Evolutionary conservation across 306 rosid species (phyloP), one percentile per base, ranked within the genome.

Genomic region (Albizia julibrissin): DNA sequence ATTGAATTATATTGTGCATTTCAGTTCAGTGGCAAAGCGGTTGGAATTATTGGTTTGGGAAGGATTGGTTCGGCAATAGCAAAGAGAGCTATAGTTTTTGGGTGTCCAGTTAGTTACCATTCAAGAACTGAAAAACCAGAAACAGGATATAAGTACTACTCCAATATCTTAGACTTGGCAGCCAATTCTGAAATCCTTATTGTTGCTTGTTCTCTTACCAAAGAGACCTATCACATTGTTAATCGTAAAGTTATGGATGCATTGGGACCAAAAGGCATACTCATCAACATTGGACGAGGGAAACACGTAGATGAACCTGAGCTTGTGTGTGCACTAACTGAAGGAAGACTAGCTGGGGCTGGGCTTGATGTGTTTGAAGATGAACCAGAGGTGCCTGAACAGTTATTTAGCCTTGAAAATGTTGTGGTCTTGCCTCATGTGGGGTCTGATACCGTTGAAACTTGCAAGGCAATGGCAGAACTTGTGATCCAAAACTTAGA

Each of bases 1-100:
- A 61, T 39, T 74, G 49, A 12, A 37, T 83, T 75, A 7, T 47
- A 34, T 81, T 18, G 69, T 72, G n/a, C 76, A 49, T 81, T 87
- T 75, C 92, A 93, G 97, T 90, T 91, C 79, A 88, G 88, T 58
- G 90, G 92, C 5, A 91, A 86, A 85, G 66, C 89, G 3, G 84
- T 93, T 50, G 98, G 96, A 77, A 90, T 93, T 76, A 67, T 91
- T 79, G 94, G 98, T 18, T 66, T 93, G 82, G 98, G 98, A 47
- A 90, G 96, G 76, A 93, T 90, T 54, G 98, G 98, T 31, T 82
- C 87, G 11, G 92, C 93, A 70, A 88, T 91, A 58, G 97, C 94
- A 39, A 89, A 85, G 79, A 89, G 96, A 84, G 93, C 89, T 44
- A 80, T 42, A 58, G 91, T 89, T 13, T 93, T 91, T 82, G 94